phyloP scores from a whole-genome alignment of 2,329 filamentous ascomycete genomes.

The Cladosporium phlei region DNA sequence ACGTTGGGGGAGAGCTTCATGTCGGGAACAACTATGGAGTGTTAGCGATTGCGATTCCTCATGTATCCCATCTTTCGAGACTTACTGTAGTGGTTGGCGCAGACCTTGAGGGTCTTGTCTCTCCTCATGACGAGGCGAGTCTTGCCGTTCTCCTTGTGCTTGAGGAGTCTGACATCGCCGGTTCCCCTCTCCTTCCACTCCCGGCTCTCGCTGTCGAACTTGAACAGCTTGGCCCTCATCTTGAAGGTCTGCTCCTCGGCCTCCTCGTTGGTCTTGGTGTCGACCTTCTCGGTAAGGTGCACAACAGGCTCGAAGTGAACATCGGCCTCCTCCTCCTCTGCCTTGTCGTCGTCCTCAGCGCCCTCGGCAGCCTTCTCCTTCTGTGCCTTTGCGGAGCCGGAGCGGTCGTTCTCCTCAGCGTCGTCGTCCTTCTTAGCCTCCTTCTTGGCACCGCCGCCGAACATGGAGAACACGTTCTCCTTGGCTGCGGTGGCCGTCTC shows the following conservation, averaged over 20 bases:
- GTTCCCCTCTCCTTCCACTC: constrained; percentile 99
- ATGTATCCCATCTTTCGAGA: constrained; percentile 19
- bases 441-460: constrained; percentile 95
- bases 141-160: constrained; percentile 99
- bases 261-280: constrained; percentile 97
- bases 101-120: constrained; percentile 99
- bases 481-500: constrained; percentile 40
- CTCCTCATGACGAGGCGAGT: constrained; percentile 96
- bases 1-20: constrained; percentile 99
- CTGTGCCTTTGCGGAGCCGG: constrained; percentile 65
- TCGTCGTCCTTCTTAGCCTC: constrained; percentile 73
- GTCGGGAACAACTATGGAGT: constrained; percentile 74
- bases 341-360: constrained; percentile 34
- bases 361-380: constrained; percentile 61
- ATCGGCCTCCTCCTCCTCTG: constrained; percentile 64
- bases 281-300: constrained; percentile 92
- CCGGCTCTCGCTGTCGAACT: constrained; percentile 83
- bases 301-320: constrained; percentile 97
- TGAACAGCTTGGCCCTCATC: constrained; percentile 99
- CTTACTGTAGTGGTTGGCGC: constrained; percentile 99
- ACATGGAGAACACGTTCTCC: constrained; percentile 88
- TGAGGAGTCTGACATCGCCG: constrained; percentile 90
- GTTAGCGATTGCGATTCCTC: too few relatives aligned
- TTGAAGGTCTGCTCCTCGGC: constrained; percentile 96
- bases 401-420: constrained; percentile 75